Evolutionary conservation across 441 rosid species (phyloP), one percentile per base, ranked within the genome.

Genomic region (Adansonia madagascariensis): DNA sequence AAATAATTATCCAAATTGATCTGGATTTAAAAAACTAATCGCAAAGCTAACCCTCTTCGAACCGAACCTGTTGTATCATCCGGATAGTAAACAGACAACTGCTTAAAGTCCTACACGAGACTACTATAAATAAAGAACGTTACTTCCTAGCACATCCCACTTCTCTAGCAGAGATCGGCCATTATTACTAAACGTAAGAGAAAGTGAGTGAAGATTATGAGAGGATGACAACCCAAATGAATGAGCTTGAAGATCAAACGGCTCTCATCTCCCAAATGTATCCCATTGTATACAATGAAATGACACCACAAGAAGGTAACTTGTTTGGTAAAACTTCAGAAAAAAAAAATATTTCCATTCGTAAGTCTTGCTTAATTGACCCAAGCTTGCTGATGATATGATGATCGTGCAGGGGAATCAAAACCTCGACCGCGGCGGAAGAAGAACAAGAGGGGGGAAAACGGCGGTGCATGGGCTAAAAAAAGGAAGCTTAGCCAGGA

Each of bases 401-500:
- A 53, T 66, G 77, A 14, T 77, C 35, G 60, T 22, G 24, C 80
- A 86, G 92, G 86, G 35, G 92, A 80, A 57, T 46, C 82, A 0
- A 91, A 89, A 75, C 86, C 88, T 41, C 80, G 91, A 46, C 69
- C 92, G 44, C 78, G 93, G 80, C 82, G 90, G 55, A 90, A 82
- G 88, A 90, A 80, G 84, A 86, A 78, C 70, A 85, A 77, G 77
- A 90, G 81, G 50, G 88, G 79, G 77, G 87, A 81, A 71, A 61
- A 1, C 5, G 79, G 74, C 56, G 35, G 63, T 3, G 8, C 35
- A 0, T 88, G 79, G 6, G 49, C 66, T 12, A 92, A 84, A 86
- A 94, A 92, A 78, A 89, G 97, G 85, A 92, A 91, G 81, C 88
- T 94, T 8, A 91, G 85, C 0, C 79, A 73, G 2, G 93, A 91